Percentiles rank a stretch among this genome's conserved stretches.
These are phyloP conservation scores for Coemansia sp. DNA, from an alignment of 192 early-diverging fungal genomes.

Conservation along the genomic window DNA sequence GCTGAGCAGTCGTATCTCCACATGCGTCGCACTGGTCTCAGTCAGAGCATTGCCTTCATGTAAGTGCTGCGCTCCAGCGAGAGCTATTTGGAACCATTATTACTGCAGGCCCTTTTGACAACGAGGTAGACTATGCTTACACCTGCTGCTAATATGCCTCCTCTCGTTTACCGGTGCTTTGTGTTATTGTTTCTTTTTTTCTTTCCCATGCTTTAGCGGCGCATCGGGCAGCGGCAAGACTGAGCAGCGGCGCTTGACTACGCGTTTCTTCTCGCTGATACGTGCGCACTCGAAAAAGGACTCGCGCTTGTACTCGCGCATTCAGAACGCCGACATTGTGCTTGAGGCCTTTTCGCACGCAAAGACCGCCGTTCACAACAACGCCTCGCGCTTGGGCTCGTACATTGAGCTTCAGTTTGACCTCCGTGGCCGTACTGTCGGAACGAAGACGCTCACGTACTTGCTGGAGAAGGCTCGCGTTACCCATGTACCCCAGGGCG, in stretches of 20 bases:
- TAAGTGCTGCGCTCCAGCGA: slow-evolving; percentile 44
- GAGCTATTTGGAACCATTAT: not conserved
- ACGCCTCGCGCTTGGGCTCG: slow-evolving; percentile 82
- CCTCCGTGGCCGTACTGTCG: slow-evolving; percentile 81
- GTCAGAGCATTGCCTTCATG: slow-evolving; percentile 89
- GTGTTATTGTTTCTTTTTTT: slow-evolving; percentile 8
- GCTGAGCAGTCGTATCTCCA: slow-evolving; percentile 85
- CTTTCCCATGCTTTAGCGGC: slow-evolving; percentile 62
- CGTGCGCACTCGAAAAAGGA: slow-evolving; percentile 74
- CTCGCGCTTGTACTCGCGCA: slow-evolving; percentile 65
- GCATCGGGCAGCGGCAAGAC: slow-evolving; percentile 88
- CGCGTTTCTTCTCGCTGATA: slow-evolving; percentile 67
- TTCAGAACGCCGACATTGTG: slow-evolving; percentile 70
- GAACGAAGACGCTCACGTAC: slow-evolving; percentile 83
- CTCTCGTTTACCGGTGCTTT: not conserved
- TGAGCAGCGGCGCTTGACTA: slow-evolving; percentile 64
- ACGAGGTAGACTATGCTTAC: not conserved
- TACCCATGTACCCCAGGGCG: slow-evolving; percentile 62
- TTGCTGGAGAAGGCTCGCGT: slow-evolving; percentile 88
- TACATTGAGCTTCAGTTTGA: slow-evolving; percentile 91
- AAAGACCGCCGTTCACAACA: slow-evolving; percentile 69
- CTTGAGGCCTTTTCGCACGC: slow-evolving; percentile 89
- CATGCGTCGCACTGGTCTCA: slow-evolving; percentile 79
- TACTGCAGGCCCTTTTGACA: not conserved
- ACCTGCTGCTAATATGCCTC: not conserved